Evolutionary conservation across 2,329 filamentous ascomycete genomes (phyloP).

Genomic region (Hymenoscyphus repandus): DNA sequence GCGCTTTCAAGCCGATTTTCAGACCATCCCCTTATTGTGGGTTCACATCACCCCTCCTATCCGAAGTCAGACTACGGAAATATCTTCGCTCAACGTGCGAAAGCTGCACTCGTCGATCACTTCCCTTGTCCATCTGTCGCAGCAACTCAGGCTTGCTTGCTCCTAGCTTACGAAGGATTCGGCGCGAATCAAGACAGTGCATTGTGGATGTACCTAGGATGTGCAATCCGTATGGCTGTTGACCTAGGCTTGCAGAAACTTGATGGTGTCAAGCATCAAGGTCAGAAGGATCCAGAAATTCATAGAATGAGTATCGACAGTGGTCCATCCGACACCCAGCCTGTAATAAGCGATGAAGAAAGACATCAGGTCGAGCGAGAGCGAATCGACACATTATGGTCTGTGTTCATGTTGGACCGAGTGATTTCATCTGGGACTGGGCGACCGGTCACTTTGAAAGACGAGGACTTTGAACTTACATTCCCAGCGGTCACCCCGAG

Average conservation of each 20-base stretch:
- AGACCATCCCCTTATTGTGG: conserved; percentile 48
- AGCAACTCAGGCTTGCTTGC: conserved; percentile 75
- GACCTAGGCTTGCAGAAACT: conserved; percentile 78
- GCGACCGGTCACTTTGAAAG: conserved; percentile 73
- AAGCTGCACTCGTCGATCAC: conserved; percentile 75
- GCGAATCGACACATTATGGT: conserved; percentile 83
- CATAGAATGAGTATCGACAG: conserved; percentile 37
- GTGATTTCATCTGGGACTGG: conserved; percentile 86
- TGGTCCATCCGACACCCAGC: conserved; percentile 36
- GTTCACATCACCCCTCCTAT: conserved; percentile 43
- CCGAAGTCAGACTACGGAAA: conserved; percentile 65
- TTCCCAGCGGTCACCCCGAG: conserved; percentile 48
- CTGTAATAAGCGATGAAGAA: conserved; percentile 40
- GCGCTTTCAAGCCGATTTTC: conserved; percentile 79
- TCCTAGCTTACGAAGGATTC: conserved; percentile 86
- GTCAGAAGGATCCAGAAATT: conserved; percentile 30
- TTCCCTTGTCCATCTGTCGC: conserved; percentile 79
- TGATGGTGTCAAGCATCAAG: conserved; percentile 63
- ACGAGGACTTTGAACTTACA: conserved; percentile 78
- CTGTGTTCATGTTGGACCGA: conserved; percentile 80
- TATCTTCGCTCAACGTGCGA: conserved; percentile 75
- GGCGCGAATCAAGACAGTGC: conserved; percentile 84
- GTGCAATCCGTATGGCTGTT: conserved; percentile 77
- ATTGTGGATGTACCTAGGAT: conserved; percentile 88
- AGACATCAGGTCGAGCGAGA: conserved; percentile 70